phyloP scores from a whole-genome alignment of 768 basidiomycete genomes.

The Mycena latifolia region DNA sequence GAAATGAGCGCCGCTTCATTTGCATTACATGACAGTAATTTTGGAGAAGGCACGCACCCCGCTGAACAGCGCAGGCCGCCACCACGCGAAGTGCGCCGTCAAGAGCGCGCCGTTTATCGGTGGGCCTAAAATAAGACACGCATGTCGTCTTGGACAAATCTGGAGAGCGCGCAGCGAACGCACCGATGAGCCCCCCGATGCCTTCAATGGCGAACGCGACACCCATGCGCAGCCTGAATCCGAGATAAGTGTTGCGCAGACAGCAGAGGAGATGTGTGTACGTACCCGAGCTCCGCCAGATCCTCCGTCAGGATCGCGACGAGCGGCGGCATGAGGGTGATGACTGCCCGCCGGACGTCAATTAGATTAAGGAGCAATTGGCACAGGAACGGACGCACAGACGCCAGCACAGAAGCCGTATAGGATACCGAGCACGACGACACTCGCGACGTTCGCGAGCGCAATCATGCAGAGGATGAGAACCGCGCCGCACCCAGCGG shows the following conservation, averaged over 20 bases:
- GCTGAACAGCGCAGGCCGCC: constrained; percentile 4
- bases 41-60: constrained; percentile 1
- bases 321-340: constrained; percentile 46
- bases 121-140: neutral
- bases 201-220: constrained; percentile 2
- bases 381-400: constrained; percentile 41
- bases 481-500: constrained; percentile 37
- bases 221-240: neutral
- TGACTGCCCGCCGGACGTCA: constrained; percentile 34
- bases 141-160: too few species aligned
- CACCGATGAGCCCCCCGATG: constrained; percentile 6
- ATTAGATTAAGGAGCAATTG: too few species aligned
- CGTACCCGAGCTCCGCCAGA: constrained; percentile 50
- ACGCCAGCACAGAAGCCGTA: constrained; percentile 51
- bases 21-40: too few species aligned
- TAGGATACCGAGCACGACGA: constrained; percentile 42
- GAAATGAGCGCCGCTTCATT: neutral
- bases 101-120: constrained; percentile 50
- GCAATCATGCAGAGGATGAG: constrained; percentile 51
- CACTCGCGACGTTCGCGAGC: constrained; percentile 34
- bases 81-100: constrained; percentile 1
- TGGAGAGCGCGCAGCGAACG: too few species aligned
- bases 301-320: constrained; percentile 46
- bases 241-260: neutral
- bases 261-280: too few species aligned